Evolutionary conservation across 495 filamentous ascomycete genomes (phyloP).

Genomic region (Hypoxylon intermedium): DNA sequence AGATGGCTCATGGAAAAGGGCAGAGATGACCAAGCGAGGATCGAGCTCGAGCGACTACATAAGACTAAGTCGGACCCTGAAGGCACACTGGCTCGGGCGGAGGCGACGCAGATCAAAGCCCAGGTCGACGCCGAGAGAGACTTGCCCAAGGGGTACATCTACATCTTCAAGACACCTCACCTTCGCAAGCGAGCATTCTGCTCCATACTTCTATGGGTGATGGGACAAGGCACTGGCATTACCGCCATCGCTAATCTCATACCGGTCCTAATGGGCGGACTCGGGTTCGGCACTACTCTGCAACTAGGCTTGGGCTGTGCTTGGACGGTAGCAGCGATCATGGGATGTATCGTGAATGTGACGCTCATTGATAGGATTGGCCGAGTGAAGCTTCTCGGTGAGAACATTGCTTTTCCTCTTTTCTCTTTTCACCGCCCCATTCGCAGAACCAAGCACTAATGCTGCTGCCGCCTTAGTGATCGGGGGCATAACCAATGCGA

Average conservation of each 20-base stretch:
- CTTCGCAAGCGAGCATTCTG: slow-evolving; percentile 6
- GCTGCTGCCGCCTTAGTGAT: not conserved
- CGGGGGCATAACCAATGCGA: slow-evolving; percentile 13
- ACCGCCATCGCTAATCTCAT: slow-evolving; percentile 14
- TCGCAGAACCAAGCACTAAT: too few relatives aligned
- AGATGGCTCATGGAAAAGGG: slow-evolving; percentile 10
- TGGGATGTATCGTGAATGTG: slow-evolving; percentile 4
- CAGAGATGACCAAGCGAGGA: not conserved
- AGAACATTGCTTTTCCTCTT: not conserved
- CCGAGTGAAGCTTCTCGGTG: slow-evolving; percentile 17
- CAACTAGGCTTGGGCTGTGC: slow-evolving; percentile 17
- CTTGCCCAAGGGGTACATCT: slow-evolving; percentile 11
- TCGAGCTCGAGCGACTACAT: slow-evolving; percentile 17
- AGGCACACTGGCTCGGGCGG: slow-evolving; percentile 17
- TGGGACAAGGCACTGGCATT: slow-evolving; percentile 11
- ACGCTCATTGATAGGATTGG: slow-evolving; percentile 9
- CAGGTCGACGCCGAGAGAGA: slow-evolving; percentile 16
- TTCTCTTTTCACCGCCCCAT: not conserved
- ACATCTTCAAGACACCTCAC: slow-evolving; percentile 7
- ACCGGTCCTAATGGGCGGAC: slow-evolving; percentile 19
- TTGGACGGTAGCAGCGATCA: slow-evolving; percentile 6
- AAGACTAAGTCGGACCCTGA: slow-evolving; percentile 15
- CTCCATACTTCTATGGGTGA: slow-evolving; percentile 5
- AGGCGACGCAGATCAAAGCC: slow-evolving; percentile 18
- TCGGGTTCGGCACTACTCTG: slow-evolving; percentile 14